These are phyloP conservation scores for Tylopilus sp. DNA, from an alignment of 768 basidiomycete species.

Conservation along the genomic window DNA sequence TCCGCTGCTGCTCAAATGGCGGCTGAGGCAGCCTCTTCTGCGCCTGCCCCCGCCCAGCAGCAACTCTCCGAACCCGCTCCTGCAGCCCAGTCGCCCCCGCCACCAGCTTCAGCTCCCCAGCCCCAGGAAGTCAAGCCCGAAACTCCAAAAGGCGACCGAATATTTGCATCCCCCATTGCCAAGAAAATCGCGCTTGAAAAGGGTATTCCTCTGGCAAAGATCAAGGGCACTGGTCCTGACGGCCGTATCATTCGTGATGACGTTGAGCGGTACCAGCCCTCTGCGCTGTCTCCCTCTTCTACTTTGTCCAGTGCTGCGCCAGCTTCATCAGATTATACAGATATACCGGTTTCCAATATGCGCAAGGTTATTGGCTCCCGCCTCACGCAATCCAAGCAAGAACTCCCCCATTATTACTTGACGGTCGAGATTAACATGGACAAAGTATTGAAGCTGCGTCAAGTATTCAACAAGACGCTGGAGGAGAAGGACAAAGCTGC, in stretches of 20 bases:
- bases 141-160: slow-evolving; percentile 66
- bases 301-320: slow-evolving; percentile 44
- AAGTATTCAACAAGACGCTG: slow-evolving; percentile 91
- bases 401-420: slow-evolving; percentile 95
- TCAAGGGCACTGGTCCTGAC: slow-evolving; percentile 92
- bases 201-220: slow-evolving; percentile 83
- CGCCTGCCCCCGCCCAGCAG: slow-evolving; percentile 33
- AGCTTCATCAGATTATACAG: slow-evolving; percentile 73
- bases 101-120: background rate
- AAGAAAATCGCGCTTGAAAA: slow-evolving; percentile 96
- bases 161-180: slow-evolving; percentile 94
- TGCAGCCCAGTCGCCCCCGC: slow-evolving; percentile 31
- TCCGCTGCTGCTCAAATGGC: slow-evolving; percentile 77
- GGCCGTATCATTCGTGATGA: slow-evolving; percentile 95
- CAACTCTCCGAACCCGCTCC: slow-evolving; percentile 43
- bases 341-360: slow-evolving; percentile 91
- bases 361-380: slow-evolving; percentile 89
- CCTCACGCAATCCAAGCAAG: slow-evolving; percentile 89
- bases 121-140: slow-evolving; percentile 49
- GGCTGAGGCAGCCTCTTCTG: slow-evolving; percentile 49
- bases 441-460: slow-evolving; percentile 87
- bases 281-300: slow-evolving; percentile 41
- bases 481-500: slow-evolving; percentile 84
- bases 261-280: slow-evolving; percentile 82
- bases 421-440: slow-evolving; percentile 97